Base-by-base conservation (phyloP, 768 basidiomycete genomes). In the Crucibulum laeve region DNA sequence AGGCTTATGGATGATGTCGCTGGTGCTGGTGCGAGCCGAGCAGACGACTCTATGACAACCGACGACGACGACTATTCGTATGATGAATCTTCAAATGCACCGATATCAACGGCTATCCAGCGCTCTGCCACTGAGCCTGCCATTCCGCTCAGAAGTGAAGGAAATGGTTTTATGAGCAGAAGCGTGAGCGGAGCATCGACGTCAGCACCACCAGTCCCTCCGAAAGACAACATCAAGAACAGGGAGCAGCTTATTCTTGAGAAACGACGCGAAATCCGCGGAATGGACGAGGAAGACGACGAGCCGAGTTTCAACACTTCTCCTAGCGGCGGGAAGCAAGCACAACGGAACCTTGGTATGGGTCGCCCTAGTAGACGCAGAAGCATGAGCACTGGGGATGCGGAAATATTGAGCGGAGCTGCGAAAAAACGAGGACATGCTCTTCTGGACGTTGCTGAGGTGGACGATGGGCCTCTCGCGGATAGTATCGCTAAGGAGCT, bases 301-400 rank as follows among this genome's bases (percentile, higher is more conserved):
- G 63, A 65, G 46, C 54, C 61, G n/a, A n/a, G n/a, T 49, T 46
- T 64, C 56, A 54, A 64, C 38, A 39, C 40, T 28, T 49, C 55
- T 11, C 50, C 53, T 2, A 23, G 37, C 25, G 42, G 21, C 30
- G 23, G 13, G 34, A 30, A 22, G 39, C 4, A 45, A 34, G 48
- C 54, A 33, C 65, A 63, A 32, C 49, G 51, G 38, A 47, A 61
- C 25, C 56, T 70, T 22, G 68, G 67, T 0, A 63, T 69, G 30
- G 69, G 75, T 19, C 63, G 83, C 30, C 80, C 81, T 8, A 78
- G 71, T 43, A 68, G 77, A 42, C 68, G 87, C 50, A 70, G 86
- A 43, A 93, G 86, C 59, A 77, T 80, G 73, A 91, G 86, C 55
- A 89, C 86, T 1, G 81, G 84, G 6, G 90, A 90, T 58, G 81